These are phyloP conservation scores for Mucuna pruriens DNA, from an alignment of 306 rosid genomes.

Conservation along the genomic window DNA sequence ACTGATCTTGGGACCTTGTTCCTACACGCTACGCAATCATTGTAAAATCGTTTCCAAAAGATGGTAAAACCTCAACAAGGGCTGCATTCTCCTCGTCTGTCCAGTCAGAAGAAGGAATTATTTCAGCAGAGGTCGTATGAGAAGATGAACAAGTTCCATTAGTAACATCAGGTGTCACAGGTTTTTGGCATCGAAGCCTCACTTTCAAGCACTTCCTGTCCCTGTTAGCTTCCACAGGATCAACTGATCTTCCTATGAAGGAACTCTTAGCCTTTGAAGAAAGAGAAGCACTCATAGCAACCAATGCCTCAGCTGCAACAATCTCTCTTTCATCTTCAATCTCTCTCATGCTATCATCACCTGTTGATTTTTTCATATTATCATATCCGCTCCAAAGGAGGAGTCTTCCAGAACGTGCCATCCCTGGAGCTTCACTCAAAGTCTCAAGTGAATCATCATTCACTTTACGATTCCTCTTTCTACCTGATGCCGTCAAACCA, in stretches of 20 bases:
- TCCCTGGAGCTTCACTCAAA: conserved; percentile 71
- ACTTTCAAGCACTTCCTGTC: conserved; percentile 54
- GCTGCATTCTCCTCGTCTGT: conserved; percentile 77
- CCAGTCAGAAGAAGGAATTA: conserved; percentile 75
- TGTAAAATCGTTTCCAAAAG: conserved; percentile 71
- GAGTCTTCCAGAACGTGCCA: conserved; percentile 51
- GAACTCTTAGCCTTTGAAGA: conserved; percentile 75
- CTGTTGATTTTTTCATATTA: conserved; percentile 39
- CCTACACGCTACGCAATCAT: conserved; percentile 61
- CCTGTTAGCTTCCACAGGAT: conserved; percentile 53
- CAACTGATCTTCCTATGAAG: conserved; percentile 62
- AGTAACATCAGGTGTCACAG: conserved; percentile 46
- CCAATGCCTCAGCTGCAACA: conserved; percentile 72
- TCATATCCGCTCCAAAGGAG: conserved; percentile 50
- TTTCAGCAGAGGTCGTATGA: conserved; percentile 77
- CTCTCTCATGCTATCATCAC: conserved; percentile 38
- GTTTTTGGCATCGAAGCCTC: conserved; percentile 40
- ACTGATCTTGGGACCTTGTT: conserved; percentile 74
- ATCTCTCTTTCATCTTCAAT: conserved; percentile 67
- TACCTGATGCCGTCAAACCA: conserved; percentile 54
- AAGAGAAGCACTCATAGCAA: conserved; percentile 67
- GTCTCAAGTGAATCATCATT: conserved; percentile 73
- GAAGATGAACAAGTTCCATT: too few species aligned
- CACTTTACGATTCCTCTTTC: conserved; percentile 60
- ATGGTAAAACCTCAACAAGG: conserved; percentile 75